A percentile compares a stretch with the other conserved stretches of the same genome.
Evolutionary conservation across 2,329 filamentous ascomycete species (phyloP).

Genomic region (Colletotrichum viniferum): DNA sequence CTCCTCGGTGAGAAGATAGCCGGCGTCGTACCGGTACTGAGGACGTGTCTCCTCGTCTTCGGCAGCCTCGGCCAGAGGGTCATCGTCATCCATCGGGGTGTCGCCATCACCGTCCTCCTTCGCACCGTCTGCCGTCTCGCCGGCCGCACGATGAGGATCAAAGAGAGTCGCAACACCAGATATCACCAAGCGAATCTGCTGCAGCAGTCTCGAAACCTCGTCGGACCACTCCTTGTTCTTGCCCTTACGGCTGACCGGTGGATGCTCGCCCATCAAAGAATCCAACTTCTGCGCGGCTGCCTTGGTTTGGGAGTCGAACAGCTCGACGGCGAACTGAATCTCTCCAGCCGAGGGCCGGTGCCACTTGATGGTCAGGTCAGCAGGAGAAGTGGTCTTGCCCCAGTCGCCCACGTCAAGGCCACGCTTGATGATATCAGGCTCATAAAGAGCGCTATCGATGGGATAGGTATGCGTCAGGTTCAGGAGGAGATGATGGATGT

Average conservation of each 20-base stretch:
- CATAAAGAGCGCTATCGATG: slow-evolving; percentile 86
- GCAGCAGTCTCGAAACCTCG: slow-evolving; percentile 88
- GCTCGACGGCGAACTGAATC: slow-evolving; percentile 84
- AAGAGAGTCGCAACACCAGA: slow-evolving; percentile 91
- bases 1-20: slow-evolving; percentile 74
- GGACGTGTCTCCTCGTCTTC: slow-evolving; percentile 85
- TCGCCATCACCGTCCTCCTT: slow-evolving; percentile 57
- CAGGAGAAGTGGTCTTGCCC: slow-evolving; percentile 77
- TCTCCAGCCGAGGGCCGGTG: slow-evolving; percentile 83
- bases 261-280: slow-evolving; percentile 79
- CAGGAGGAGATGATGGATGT: slow-evolving; percentile 92
- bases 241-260: slow-evolving; percentile 85
- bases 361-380: slow-evolving; percentile 86
- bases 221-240: slow-evolving; percentile 99
- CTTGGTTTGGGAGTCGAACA: slow-evolving; percentile 85
- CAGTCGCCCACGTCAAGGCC: slow-evolving; percentile 82
- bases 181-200: slow-evolving; percentile 85
- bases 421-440: slow-evolving; percentile 72
- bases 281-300: slow-evolving; percentile 77
- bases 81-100: slow-evolving; percentile 45
- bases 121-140: slow-evolving; percentile 38
- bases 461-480: slow-evolving; percentile 96
- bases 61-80: slow-evolving; percentile 65
- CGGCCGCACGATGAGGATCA: slow-evolving; percentile 75
- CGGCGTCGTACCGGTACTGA: slow-evolving; percentile 86